Evolutionary conservation across 1,284 basidiomycete species (phyloP), one percentile per base, ranked within the genome.

Genomic region (Wolfiporia cocos): DNA sequence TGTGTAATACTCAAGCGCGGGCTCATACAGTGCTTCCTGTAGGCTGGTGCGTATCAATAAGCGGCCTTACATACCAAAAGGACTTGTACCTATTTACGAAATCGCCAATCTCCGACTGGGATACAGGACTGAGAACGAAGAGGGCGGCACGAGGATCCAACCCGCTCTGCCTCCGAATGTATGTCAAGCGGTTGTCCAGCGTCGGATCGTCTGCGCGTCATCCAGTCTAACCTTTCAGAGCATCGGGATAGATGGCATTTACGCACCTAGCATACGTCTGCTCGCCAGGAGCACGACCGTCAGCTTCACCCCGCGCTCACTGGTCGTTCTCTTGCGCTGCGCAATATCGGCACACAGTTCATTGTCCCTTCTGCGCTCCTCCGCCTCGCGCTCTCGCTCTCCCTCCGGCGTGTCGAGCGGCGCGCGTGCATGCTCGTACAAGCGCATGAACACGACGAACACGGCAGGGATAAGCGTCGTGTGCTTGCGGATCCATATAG

Each of bases 401-500:
- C 59, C 47, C 52, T 81, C 74, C 3, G 71, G 69, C 4, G 63
- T 57, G 44, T 82, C 76, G 19, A 81, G 66, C 1, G 79, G 78
- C 5, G 73, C 74, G 29, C 65, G 63, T 11, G 57, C 59, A 0
- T 73, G 70, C 59, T 95, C 91, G 57, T 75, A 91, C 46, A 98
- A 70, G 37, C 86, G 78, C 47, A 88, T 68, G 60, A 97, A 95
- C 37, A 94, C 70, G 4, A 98, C 88, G 62, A 97, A 96, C 0
- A 97, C 92, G 14, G 88, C 83, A 0, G 95, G 94, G 0, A 98
- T 69, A 24, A 95, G 78, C 6, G 91, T 82, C 0, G 90, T 87
- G 57, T 98, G 94, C 64, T 97, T 99, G 35, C 93, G 76, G 14
- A 97, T 81, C 95, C 95, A 99, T 54, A 98, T 91, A 0, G 94